Evolutionary conservation across 1,284 basidiomycete species (phyloP), one percentile per base, ranked within the genome.

Genomic region (Apiotrichum sp.): DNA sequence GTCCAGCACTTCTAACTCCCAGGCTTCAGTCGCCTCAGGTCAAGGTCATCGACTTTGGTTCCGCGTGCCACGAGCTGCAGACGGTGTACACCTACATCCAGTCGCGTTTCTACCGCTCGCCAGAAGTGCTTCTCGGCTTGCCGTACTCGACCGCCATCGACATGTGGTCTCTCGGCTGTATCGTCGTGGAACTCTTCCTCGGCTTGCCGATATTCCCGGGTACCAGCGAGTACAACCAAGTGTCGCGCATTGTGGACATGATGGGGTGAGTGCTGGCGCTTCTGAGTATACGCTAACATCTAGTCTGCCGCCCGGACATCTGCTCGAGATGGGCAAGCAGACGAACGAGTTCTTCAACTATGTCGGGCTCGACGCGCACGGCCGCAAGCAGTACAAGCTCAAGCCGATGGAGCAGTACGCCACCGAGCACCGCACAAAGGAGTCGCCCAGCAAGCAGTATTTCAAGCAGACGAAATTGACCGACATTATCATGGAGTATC

Each of bases 81-180:
- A 99, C 95, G 5, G 93, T 98, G 46, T 98, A 98, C 75, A 98
- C 96, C 2, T 99, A 99, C 78, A 98, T 99, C 72, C 95, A 98
- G 73, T 97, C 93, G 8, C 84, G 95, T 49, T 98, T 98, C 79
- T 99, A 99, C 74, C 89, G 96, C 42, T 96, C 91, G 4, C 96
- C 95, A 4, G 96, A 99, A 78, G 96, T 99, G 32, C 81, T 99
- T 13, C 81, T 99, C 29, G 93, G 93, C 29, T 84, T 98, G 70
- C 87, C 93, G 4, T 98, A 99, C 76, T 93, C 87, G 36, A 86
- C 92, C 13, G 82, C 91, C 1, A 86, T 99, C 64, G 96, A 99
- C 74, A 87, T 98, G 85, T 99, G 96, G 96, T 96, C 92, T 47
- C 87, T 98, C n/a, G 96, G 96, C 4, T 99, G 96, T 79, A 98